phyloP scores from a whole-genome alignment of 1,284 basidiomycete genomes.

The Schizopora paradoxa region DNA sequence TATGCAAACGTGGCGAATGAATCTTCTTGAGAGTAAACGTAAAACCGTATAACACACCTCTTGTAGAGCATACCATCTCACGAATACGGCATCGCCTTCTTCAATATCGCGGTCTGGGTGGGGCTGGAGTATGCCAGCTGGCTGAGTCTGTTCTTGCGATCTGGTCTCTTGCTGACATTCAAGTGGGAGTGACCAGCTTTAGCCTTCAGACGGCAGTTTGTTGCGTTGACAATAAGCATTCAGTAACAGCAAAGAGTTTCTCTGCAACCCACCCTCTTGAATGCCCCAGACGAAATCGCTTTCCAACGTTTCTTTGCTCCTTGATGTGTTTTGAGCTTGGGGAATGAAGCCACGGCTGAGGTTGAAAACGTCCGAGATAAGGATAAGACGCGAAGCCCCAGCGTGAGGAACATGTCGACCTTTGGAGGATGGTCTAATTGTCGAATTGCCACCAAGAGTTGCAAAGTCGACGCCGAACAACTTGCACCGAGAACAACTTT shows the following conservation, averaged over 20 bases:
- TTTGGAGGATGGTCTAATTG: too few species aligned
- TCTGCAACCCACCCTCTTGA: constrained; percentile 62
- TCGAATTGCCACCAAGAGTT: too few species aligned
- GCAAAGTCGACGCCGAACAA: too few species aligned
- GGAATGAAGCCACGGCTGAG: constrained; percentile 39
- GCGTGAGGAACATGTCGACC: too few species aligned
- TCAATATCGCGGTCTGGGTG: constrained; percentile 58
- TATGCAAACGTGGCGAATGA: too few species aligned
- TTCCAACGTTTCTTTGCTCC: constrained; percentile 81
- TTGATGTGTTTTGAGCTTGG: constrained; percentile 72
- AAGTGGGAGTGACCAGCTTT: constrained; percentile 66
- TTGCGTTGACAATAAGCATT: constrained; percentile 11
- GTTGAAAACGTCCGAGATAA: constrained; percentile 40
- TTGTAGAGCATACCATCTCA: too few species aligned
- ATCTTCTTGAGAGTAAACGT: too few species aligned
- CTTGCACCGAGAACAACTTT: too few species aligned
- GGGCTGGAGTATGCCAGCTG: constrained; percentile 59
- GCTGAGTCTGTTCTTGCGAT: constrained; percentile 58
- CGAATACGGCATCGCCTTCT: constrained; percentile 65
- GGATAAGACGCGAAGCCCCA: too few species aligned
- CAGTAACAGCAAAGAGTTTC: not conserved
- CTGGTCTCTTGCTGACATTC: constrained; percentile 62
- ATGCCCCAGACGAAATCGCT: constrained; percentile 60
- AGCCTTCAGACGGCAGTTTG: constrained; percentile 40
- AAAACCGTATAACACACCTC: too few species aligned